Evolutionary conservation across 2,329 filamentous ascomycete genomes (phyloP), one percentile per base, ranked within the genome.

Genomic region (Stagonosporopsis rhizophila): DNA sequence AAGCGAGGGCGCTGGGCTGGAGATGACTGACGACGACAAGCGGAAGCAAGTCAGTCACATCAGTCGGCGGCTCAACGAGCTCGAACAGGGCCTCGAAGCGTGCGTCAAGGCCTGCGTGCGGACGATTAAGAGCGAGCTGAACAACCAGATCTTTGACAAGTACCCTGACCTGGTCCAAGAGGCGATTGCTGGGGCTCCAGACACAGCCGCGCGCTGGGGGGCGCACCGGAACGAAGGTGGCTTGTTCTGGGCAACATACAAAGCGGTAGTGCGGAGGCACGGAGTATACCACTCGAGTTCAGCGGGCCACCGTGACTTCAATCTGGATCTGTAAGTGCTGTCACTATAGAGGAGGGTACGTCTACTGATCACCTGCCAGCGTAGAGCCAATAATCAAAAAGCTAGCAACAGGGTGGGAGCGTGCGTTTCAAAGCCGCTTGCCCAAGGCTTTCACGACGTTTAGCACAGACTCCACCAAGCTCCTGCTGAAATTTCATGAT

Each of bases 161-260:
- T 81, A 79, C 38, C 70, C 74, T 1, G 61, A 72, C 2, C 69
- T 79, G 2, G 72, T 80, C 9, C 59, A 77, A 2, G 60, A 70
- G 15, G 82, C 81, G 2, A 68, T 77, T 2, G 60, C 72, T 7
- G 70, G 71, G 20, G 78, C 78, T 3, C 49, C 70, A 2, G 41
- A 61, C 0, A 79, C 73, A 8, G 67, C 72, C 6, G 44, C 55
- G 11, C 57, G 58, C 15, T 79, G 79, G 78, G 75, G 77, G 6
- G 66, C 61, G 6, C 63, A 78, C 56, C 76, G 70, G 27, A 34
- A 59, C 14, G 66, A 72, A 28, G 83, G 83, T 11, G 84, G 83
- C 1, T 68, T 84, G 12, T 62, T 68, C 30, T 87, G 76, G 73
- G 23, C 72, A 2, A 86, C 85, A 0, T 88, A 87, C 62, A 84